A percentile compares a stretch with the other conserved stretches of the same genome.
These are phyloP conservation scores for Gaeumannomyces sp. DNA, from an alignment of 2,329 filamentous ascomycete genomes.

Conservation along the genomic window DNA sequence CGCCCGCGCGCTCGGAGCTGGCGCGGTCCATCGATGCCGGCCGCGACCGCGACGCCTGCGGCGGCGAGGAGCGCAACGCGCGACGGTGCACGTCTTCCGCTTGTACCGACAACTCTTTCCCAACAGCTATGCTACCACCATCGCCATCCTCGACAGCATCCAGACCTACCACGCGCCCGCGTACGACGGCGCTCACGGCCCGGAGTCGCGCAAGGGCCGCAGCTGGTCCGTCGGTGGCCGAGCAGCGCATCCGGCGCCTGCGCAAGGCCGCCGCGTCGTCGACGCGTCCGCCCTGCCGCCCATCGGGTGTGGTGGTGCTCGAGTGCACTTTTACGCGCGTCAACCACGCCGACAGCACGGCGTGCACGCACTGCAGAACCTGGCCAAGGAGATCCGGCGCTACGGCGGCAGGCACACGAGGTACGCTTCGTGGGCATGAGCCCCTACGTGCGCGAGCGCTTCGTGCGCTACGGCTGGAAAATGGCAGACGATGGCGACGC, in stretches of 20 bases:
- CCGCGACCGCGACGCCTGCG: conserved; percentile 19
- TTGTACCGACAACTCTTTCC: conserved; percentile 55
- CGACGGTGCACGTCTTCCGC: conserved; percentile 49
- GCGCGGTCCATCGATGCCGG: conserved; percentile 20
- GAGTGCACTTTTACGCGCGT: conserved; percentile 47
- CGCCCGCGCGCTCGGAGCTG: conserved; percentile 23
- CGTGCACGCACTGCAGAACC: conserved; percentile 40
- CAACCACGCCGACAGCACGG: conserved; percentile 48
- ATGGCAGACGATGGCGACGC: conserved; percentile 19
- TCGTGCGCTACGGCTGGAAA: conserved; percentile 32
- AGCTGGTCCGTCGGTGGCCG: conserved; percentile 49
- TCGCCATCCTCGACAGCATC: conserved; percentile 41
- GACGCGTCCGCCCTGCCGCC: conserved; percentile 28
- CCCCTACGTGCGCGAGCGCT: conserved; percentile 32
- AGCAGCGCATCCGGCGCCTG: conserved; percentile 39
- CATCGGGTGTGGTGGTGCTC: conserved; percentile 42
- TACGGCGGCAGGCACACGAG: conserved; percentile 40
- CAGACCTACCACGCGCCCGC: conserved; percentile 38
- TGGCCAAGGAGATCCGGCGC: conserved; percentile 40
- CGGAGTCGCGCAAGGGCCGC: conserved; percentile 28
- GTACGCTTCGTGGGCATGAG: conserved; percentile 44
- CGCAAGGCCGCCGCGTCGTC: conserved; percentile 31
- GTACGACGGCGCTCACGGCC: conserved; percentile 27
- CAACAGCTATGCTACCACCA: conserved; percentile 50
- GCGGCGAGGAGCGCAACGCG: conserved; percentile 20